Base-by-base conservation (phyloP, 2,329 filamentous ascomycete genomes). In the Penicillium sp. region DNA sequence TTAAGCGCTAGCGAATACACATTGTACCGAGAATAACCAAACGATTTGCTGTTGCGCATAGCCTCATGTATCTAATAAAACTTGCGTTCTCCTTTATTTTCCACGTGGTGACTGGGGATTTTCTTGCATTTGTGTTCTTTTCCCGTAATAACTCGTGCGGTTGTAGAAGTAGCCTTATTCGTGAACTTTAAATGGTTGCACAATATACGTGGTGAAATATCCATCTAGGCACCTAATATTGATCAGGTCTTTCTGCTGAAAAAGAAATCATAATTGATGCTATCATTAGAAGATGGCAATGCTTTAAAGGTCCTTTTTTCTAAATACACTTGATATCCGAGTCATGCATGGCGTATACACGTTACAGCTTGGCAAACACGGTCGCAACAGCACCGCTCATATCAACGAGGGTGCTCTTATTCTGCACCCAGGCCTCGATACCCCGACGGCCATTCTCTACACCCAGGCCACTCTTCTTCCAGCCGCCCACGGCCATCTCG, bases 401-500 rank as follows among this genome's bases (percentile, higher is more conserved):
- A 72, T 96, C 91, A 2, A 96, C 87, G 27, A 96, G 74, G 1
- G 90, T 95, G 74, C 90, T 95, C 81, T 94, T 95, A 65, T 92
- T 94, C 75, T 85, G 81, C 50, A 92, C 83, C 87, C 92, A 96
- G 3, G 89, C 88, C 73, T 89, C 87, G 51, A 96, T 81, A 0
- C 91, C 91, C 66, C 83, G 85, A 55, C 85, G 80, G 3, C 91
- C 92, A 72, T 96, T 96, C 80, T 96, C 91, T 1, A 95, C 86
- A 0, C 91, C 91, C 9, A 96, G 77, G 31, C 92, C 92, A 69
- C 90, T 95, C 81, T 89, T 82, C 79, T 96, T 96, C 92, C 91
- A 96, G 0, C 91, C 91, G 9, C 91, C 91, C 0, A 96, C 91
- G 2, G 89, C 88, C 92, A 96, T 96, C 79, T 96, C 91, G 0